Percentiles rank a stretch among this genome's conserved stretches.
phyloP scores from a whole-genome alignment of 768 basidiomycete genomes.

The Auriculariales sp. region DNA sequence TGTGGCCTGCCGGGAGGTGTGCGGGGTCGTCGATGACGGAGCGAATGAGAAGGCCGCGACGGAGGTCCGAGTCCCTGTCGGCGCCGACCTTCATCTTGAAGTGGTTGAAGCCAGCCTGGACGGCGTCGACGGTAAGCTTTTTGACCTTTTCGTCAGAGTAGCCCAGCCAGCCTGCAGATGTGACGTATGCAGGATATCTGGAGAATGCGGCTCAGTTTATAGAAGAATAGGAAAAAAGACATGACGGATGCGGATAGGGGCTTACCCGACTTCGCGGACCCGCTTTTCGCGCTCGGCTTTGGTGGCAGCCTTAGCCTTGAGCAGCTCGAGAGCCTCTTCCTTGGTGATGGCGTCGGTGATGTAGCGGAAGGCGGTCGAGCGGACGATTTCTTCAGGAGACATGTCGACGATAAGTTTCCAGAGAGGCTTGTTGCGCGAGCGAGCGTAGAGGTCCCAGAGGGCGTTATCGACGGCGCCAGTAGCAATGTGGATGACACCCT shows the following conservation, averaged over 20 bases:
- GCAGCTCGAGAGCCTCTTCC: conserved; percentile 74
- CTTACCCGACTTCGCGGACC: conserved; percentile 54
- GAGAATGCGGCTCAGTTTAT: neutral
- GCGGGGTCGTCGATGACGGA: conserved; percentile 90
- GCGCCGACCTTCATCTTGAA: conserved; percentile 99
- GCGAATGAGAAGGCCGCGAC: conserved; percentile 78
- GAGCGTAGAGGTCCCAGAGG: conserved; percentile 86
- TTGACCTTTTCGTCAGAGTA: conserved; percentile 89
- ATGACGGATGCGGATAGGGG: neutral
- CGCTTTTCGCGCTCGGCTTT: conserved; percentile 69
- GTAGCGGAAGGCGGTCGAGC: conserved; percentile 68
- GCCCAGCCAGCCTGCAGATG: conserved; percentile 86
- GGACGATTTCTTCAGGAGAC: conserved; percentile 71
- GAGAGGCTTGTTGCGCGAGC: conserved; percentile 65
- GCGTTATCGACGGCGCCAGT: conserved; percentile 84
- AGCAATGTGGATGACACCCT: conserved; percentile 86
- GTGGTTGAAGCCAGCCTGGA: conserved; percentile 85
- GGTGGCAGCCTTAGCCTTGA: conserved; percentile 58
- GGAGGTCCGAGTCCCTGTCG: conserved; percentile 64
- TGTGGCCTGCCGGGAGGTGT: conserved; percentile 47
- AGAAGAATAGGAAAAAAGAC: neutral
- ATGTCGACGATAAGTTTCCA: conserved; percentile 94
- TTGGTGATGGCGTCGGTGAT: conserved; percentile 88
- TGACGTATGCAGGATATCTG: conserved; percentile 89
- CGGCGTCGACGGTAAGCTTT: conserved; percentile 72